A percentile compares a stretch with the other conserved stretches of the same genome.
phyloP scores from a whole-genome alignment of 257 asterid species.

The Primulina huaijiensis region DNA sequence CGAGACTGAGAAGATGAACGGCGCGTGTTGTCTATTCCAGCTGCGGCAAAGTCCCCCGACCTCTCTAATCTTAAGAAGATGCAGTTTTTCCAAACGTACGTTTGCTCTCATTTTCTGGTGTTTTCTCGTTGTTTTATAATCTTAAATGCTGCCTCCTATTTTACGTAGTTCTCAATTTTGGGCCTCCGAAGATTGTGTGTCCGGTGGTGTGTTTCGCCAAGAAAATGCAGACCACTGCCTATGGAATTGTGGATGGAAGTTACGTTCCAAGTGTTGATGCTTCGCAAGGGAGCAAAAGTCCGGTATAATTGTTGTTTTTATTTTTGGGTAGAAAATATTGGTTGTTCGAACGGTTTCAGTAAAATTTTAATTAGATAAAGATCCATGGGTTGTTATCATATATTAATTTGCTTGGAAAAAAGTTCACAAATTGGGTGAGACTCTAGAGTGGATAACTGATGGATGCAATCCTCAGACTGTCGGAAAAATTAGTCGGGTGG shows the following conservation, averaged over 20 bases:
- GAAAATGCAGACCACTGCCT: slow-evolving; percentile 66
- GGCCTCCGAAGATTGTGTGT: slow-evolving; percentile 34
- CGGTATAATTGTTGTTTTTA: slow-evolving; percentile 31
- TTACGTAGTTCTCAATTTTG: slow-evolving; percentile 41
- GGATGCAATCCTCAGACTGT: background rate
- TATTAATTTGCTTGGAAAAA: slow-evolving; percentile 3
- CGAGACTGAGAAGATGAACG: slow-evolving; percentile 37
- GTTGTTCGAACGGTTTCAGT: background rate
- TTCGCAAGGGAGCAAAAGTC: slow-evolving; percentile 30
- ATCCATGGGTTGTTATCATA: background rate
- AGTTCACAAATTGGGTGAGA: background rate
- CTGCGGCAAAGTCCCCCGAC: slow-evolving; percentile 52
- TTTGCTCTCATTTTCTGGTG: background rate
- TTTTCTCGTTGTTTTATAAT: background rate
- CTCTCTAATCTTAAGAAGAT: slow-evolving; percentile 35
- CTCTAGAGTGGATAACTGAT: background rate
- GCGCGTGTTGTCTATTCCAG: slow-evolving; percentile 49
- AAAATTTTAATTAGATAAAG: background rate
- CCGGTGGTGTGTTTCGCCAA: slow-evolving; percentile 50
- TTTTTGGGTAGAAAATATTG: background rate
- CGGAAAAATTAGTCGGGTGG: background rate
- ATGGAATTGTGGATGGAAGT: slow-evolving; percentile 69
- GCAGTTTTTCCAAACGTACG: slow-evolving; percentile 42
- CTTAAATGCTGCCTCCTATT: slow-evolving; percentile 10
- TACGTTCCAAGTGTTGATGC: slow-evolving; percentile 52